Evolutionary conservation across 73 alveolate species (phyloP).

Genomic region (Paramecium sonneborni): DNA sequence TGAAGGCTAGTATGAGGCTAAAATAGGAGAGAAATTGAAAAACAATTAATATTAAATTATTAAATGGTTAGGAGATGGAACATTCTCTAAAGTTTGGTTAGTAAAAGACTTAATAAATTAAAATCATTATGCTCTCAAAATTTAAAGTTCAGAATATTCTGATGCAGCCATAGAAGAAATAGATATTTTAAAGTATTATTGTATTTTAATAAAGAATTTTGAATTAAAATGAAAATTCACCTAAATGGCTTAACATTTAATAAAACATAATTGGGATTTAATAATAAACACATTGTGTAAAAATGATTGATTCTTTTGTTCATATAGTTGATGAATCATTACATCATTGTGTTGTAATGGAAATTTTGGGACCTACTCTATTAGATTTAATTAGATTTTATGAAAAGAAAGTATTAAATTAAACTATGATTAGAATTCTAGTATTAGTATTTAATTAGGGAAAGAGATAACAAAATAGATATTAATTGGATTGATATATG

Average conservation of each 20-base stretch:
- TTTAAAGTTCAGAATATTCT: background rate
- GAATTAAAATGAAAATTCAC: background rate
- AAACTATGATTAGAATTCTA: constrained; percentile 69
- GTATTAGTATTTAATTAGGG: constrained; percentile 50
- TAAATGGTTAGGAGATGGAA: constrained; percentile 20
- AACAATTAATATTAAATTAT: background rate
- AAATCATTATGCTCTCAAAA: background rate
- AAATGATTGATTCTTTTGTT: constrained; percentile 69
- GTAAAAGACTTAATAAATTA: background rate
- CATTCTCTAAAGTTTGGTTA: constrained; percentile 2
- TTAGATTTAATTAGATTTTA: constrained; percentile 78
- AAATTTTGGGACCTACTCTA: constrained; percentile 84
- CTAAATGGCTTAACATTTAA: background rate
- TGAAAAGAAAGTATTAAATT: constrained; percentile 69
- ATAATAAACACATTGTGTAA: constrained; percentile 45
- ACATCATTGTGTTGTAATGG: constrained; percentile 82
- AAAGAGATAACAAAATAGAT: constrained; percentile 82
- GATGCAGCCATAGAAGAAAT: constrained; percentile 1
- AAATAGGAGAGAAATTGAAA: background rate
- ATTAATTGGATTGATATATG: constrained; percentile 84
- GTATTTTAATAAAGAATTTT: background rate
- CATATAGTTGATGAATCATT: constrained; percentile 61
- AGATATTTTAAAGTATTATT: background rate
- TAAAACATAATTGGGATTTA: background rate
- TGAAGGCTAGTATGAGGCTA: background rate